These are phyloP conservation scores for Ramicandelaber brevisporus DNA, from an alignment of 192 early-diverging fungal genomes.

Conservation along the genomic window DNA sequence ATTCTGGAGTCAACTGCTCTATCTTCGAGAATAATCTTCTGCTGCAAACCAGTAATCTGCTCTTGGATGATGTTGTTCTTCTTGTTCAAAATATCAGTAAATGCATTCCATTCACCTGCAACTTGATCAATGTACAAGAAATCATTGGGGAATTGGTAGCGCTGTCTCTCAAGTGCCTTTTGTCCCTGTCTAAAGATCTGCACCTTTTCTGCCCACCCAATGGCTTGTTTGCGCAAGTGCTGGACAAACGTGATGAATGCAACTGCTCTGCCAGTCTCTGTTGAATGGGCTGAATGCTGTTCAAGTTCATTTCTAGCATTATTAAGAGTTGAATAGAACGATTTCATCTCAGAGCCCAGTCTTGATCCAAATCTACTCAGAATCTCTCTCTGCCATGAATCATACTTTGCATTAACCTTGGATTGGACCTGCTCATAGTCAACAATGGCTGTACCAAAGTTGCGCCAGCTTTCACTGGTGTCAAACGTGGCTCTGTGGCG, in stretches of 20 bases:
- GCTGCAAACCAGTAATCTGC: slow-evolving; percentile 77
- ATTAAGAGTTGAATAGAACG: slow-evolving; percentile 45
- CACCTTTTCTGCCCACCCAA: slow-evolving; percentile 54
- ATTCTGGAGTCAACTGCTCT: slow-evolving; percentile 65
- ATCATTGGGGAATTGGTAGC: slow-evolving; percentile 82
- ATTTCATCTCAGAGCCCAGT: slow-evolving; percentile 54
- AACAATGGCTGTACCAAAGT: slow-evolving; percentile 65
- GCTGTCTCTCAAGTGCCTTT: slow-evolving; percentile 74
- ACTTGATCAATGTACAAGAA: slow-evolving; percentile 91
- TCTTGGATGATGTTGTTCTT: slow-evolving; percentile 86
- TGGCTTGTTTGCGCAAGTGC: slow-evolving; percentile 65
- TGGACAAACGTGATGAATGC: slow-evolving; percentile 88
- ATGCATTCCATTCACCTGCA: slow-evolving; percentile 92
- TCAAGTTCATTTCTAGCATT: slow-evolving; percentile 68
- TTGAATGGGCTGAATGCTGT: slow-evolving; percentile 57
- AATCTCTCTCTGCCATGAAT: slow-evolving; percentile 91
- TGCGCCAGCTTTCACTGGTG: slow-evolving; percentile 70
- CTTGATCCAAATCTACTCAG: slow-evolving; percentile 69
- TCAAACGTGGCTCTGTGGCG: slow-evolving; percentile 87
- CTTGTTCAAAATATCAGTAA: slow-evolving; percentile 74
- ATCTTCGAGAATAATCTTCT: slow-evolving; percentile 89
- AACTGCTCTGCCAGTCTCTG: slow-evolving; percentile 72
- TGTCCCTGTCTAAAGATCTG: slow-evolving; percentile 77
- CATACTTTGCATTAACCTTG: slow-evolving; percentile 95
- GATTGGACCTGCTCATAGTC: slow-evolving; percentile 97